Evolutionary conservation across 345 rosid genomes (phyloP), one percentile per base, ranked within the genome.

Genomic region (Brassica incana): DNA sequence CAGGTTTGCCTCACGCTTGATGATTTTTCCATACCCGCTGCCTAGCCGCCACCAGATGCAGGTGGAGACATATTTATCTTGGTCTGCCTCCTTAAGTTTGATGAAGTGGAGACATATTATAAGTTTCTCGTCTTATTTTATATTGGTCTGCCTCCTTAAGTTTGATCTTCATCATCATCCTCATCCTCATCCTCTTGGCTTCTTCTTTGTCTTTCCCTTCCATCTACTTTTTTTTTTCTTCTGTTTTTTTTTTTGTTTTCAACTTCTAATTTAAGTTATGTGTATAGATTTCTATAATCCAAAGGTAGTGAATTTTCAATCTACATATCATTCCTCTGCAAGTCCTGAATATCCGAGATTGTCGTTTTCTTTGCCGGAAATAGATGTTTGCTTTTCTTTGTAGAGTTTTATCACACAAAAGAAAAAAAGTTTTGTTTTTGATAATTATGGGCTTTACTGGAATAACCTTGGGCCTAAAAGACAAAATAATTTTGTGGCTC

Each of bases 1-100:
- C 97, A 91, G 79, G 78, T 88, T 54, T 15, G 35, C 79, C 85
- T 77, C 12, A 52, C 81, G 75, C 78, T 72, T 2, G 81, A 67
- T 67, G 84, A 81, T 14, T 76, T 71, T 0, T 14, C 43, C 80
- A 76, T 76, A 63, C 18, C 75, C 43, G 10, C 43, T 10, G 71
- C 67, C 61, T 79, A 64, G 36, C 62, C 77, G 8, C 43, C 43
- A 69, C 72, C 67, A 56, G 58, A 45, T 30, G 29, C n/a, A 10
- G 77, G 77, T 54, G 83, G 83, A 45, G 80, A 81, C 83, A 81
- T 81, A 69, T 81, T 71, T 15, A 76, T 67, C 9, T 76, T 67
- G 40, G 1, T 65, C 74, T 65, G 76, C 15, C 65, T 33, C 74
- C 77, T 76, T 76, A 2, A 60, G 58, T 66, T 72, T 81, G 35